Evolutionary conservation across 805 yeast genomes (phyloP), one percentile per base, ranked within the genome.

Genomic region (Teunomyces kruisii): DNA sequence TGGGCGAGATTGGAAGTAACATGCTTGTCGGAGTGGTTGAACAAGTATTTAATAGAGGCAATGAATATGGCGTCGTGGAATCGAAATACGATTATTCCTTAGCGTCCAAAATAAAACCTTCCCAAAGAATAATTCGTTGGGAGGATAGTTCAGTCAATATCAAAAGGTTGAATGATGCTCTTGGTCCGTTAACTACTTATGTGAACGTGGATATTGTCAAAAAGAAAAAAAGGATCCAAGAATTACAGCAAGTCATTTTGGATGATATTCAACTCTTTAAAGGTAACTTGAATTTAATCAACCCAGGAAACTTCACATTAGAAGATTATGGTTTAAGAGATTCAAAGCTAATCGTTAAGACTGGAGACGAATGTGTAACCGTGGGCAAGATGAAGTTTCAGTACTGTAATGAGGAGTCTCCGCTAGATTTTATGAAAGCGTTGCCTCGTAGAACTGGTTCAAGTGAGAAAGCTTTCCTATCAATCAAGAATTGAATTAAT

Each of bases 1-100:
- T 91, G 14, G 88, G 88, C 0, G 52, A 42, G 0, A 54, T 69
- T 2, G 97, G 97, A 1, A 89, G 89, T 0, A 61, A 72, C 0
- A 61, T 86, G 14, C 66, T 92, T 9, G 62, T 59, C 0, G 48
- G 73, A 0, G 79, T 79, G 0, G 49, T 90, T 0, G 52, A 54
- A 1, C 46, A 68, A 1, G 57, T 64, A 1, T 32, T 38, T 2
- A 59, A 72, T 1, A 12, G 26, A 13, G 27, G 27, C 6, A 13
- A 8, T 13, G n/a, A 8, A 6, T 9, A 22, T 9, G n/a, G 38
- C 15, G 19, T 43, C 7, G 15, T 9, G 8, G 29, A 31, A 22
- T 15, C 36, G 6, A 35, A 44, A 4, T 63, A 65, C 42, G 51
- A 65, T 37, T 74, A 55, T 47, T 78, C 86, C 0, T 70, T 79